Conservation (phyloP, 805 yeast genomes). For the Candida parachauliodes region DNA sequence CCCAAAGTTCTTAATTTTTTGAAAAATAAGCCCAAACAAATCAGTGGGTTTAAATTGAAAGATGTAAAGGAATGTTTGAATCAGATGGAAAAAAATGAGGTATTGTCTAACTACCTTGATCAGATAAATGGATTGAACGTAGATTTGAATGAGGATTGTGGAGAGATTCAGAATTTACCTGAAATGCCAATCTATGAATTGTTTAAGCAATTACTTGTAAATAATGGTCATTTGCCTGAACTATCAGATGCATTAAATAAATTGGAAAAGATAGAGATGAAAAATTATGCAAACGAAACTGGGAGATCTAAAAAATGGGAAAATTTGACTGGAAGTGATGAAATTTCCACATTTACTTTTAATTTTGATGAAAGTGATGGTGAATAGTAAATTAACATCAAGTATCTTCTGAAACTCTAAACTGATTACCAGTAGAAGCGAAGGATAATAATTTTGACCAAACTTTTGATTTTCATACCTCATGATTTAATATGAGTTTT, state of each 20-base stretch:
- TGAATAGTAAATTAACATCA: too few species aligned
- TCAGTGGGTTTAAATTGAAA: conserved; percentile 72
- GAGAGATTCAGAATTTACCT: conserved; percentile 43
- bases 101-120: conserved; percentile 16
- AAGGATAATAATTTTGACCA: too few species aligned
- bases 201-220: conserved; percentile 49
- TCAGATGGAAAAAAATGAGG: conserved; percentile 12
- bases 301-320: conserved; percentile 56
- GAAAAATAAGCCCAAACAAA: conserved; percentile 61
- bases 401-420: too few species aligned
- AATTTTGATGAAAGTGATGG: conserved; percentile 27
- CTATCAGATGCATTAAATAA: conserved; percentile 29
- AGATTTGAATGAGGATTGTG: conserved; percentile 53
- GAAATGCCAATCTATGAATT: conserved; percentile 60
- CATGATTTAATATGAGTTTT: too few species aligned
- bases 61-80: conserved; percentile 41
- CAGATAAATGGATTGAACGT: conserved; percentile 22
- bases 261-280: conserved; percentile 30
- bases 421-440: too few species aligned
- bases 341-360: conserved; percentile 22
- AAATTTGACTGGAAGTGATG: conserved; percentile 26
- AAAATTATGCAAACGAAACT: conserved; percentile 17
- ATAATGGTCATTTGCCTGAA: conserved; percentile 32
- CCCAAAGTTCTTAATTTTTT: conserved; percentile 64
- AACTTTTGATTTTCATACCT: too few species aligned